Conservation (phyloP, 2,329 filamentous ascomycete genomes). For the Aspergillus sp. region DNA sequence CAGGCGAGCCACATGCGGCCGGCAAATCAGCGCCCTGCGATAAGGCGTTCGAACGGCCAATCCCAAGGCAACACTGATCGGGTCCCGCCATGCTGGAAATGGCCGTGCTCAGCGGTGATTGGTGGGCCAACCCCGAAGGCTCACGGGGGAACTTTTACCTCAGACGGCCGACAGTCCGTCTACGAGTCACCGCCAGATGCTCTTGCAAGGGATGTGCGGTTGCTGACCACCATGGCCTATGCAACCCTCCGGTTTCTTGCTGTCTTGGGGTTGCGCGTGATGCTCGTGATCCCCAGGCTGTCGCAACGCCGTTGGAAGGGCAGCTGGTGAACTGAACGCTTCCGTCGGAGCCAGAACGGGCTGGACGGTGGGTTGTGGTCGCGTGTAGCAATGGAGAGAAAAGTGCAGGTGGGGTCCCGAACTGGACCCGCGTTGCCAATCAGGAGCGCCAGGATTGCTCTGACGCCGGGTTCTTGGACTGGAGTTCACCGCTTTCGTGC, state of each 20-base stretch:
- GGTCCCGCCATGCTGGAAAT: constrained; percentile 14
- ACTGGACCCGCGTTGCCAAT: constrained; percentile 13
- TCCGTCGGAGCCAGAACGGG: constrained; percentile 1
- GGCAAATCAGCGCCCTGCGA: constrained; percentile 16
- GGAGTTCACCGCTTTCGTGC: background rate
- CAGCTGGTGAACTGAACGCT: constrained; percentile 9
- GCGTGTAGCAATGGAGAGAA: background rate
- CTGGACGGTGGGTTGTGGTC: constrained; percentile 2
- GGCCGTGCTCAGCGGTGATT: constrained; percentile 17
- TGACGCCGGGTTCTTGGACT: background rate
- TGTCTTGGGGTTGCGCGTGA: background rate
- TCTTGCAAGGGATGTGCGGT: constrained; percentile 4
- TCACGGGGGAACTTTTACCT: background rate
- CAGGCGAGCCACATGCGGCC: background rate
- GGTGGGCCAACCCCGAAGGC: constrained; percentile 12
- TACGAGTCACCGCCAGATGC: constrained; percentile 3
- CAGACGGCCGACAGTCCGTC: background rate
- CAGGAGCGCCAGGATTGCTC: constrained; percentile 6
- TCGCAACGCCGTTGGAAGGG: background rate
- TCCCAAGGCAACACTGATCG: constrained; percentile 13
- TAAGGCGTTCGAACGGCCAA: constrained; percentile 20
- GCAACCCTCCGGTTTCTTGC: background rate
- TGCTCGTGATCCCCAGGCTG: background rate
- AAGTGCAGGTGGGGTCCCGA: background rate
- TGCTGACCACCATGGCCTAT: constrained; percentile 3